Evolutionary conservation across 2,329 filamentous ascomycete genomes (phyloP).

Genomic region (Pleurostoma richardsiae): DNA sequence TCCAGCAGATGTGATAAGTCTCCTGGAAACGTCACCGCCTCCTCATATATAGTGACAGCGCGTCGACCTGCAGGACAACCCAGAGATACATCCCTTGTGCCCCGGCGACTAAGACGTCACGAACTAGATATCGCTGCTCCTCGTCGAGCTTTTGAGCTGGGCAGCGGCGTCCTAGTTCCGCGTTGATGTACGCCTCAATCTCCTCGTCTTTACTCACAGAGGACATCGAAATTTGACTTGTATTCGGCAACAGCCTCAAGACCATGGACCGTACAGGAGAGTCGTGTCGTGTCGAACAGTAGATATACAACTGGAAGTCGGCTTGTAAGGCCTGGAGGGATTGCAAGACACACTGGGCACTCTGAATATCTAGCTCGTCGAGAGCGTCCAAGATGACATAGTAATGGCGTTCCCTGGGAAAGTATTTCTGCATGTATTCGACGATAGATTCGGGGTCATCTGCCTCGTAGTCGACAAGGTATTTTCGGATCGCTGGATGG

Average conservation of each 20-base stretch:
- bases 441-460: neutral
- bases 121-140: neutral
- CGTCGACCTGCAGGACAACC: slow-evolving; percentile 1
- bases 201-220: neutral
- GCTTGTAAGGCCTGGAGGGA: neutral
- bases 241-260: neutral
- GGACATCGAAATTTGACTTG: neutral
- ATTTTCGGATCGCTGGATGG: neutral
- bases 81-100: slow-evolving; percentile 2
- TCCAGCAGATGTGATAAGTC: neutral
- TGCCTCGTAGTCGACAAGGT: neutral
- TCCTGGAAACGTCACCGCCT: neutral
- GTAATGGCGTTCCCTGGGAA: neutral
- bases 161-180: neutral
- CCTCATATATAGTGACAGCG: neutral
- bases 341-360: neutral
- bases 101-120: neutral
- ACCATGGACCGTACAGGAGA: neutral
- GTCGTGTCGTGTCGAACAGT: slow-evolving; percentile 1
- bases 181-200: neutral
- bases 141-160: neutral
- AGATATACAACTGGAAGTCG: neutral
- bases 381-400: neutral
- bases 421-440: neutral
- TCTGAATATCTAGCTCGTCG: neutral